phyloP scores from a whole-genome alignment of 345 rosid species.

The Brassica rapa region DNA sequence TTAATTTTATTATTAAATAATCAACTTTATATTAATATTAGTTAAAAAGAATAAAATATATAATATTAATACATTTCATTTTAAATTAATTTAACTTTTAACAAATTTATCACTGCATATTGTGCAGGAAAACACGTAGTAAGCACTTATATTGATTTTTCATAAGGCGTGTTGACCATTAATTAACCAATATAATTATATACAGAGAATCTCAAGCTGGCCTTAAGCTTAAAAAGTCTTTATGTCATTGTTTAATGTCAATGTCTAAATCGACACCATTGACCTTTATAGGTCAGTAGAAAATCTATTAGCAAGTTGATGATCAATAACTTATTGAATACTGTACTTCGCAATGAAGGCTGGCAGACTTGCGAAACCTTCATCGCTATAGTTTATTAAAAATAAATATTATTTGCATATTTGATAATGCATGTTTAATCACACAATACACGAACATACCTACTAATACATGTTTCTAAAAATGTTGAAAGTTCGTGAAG shows the following conservation, averaged over 20 bases:
- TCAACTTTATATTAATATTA: too few relatives aligned
- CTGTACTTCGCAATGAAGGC: neutral
- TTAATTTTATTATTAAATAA: too few relatives aligned
- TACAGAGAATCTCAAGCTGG: constrained; percentile 13
- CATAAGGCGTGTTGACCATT: neutral
- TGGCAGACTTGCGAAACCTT: constrained; percentile 5
- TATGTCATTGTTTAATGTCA: constrained; percentile 11
- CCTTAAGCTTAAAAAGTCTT: neutral
- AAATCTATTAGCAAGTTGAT: constrained; percentile 22
- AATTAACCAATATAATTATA: neutral
- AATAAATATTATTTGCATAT: neutral
- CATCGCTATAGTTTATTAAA: neutral
- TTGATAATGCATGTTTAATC: neutral
- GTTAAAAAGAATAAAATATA: too few relatives aligned
- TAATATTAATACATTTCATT: too few relatives aligned
- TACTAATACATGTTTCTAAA: neutral
- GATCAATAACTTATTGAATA: neutral
- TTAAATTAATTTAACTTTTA: too few relatives aligned
- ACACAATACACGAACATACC: neutral
- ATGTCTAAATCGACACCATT: constrained; percentile 24
- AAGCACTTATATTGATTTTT: neutral
- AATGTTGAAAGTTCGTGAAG: neutral
- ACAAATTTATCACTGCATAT: too few relatives aligned
- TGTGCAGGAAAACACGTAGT: neutral
- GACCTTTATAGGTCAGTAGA: constrained; percentile 1